Evolutionary conservation across 805 yeast genomes (phyloP).

Genomic region (Kodamaea leandrae): DNA sequence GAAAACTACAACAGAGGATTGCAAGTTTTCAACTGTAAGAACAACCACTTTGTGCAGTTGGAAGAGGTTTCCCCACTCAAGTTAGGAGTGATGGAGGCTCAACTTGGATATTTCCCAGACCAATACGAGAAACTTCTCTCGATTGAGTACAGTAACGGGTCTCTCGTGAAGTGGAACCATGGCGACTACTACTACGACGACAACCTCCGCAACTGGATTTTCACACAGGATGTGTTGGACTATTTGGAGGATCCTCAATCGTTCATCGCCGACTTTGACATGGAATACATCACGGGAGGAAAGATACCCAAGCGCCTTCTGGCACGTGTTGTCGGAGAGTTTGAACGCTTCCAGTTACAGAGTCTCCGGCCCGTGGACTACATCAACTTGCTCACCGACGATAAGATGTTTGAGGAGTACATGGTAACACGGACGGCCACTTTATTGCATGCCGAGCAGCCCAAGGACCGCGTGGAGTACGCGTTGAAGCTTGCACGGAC

Average conservation of each 20-base stretch:
- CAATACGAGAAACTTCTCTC: constrained; percentile 24
- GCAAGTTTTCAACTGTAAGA: constrained; percentile 39
- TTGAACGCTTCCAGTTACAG: constrained; percentile 19
- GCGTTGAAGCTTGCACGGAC: constrained; percentile 10
- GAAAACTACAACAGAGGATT: constrained; percentile 6
- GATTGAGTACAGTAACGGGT: constrained; percentile 27
- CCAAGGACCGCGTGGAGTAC: not conserved
- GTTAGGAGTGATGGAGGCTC: constrained; percentile 15
- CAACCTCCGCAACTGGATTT: constrained; percentile 35
- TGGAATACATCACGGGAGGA: constrained; percentile 2
- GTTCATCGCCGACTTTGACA: constrained; percentile 20
- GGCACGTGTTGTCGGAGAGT: constrained; percentile 17
- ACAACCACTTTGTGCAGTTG: constrained; percentile 29
- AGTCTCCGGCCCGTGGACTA: constrained; percentile 10
- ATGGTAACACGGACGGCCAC: constrained; percentile 2
- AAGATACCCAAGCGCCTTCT: constrained; percentile 4
- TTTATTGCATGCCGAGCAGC: not conserved
- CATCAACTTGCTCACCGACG: constrained; percentile 14
- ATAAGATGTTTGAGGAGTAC: constrained; percentile 18
- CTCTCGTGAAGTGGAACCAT: constrained; percentile 22
- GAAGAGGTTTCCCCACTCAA: constrained; percentile 20
- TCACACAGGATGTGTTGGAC: constrained; percentile 22
- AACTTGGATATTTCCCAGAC: constrained; percentile 30
- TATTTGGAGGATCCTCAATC: constrained; percentile 22
- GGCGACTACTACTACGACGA: constrained; percentile 26